Evolutionary conservation across 2,329 filamentous ascomycete species (phyloP), one percentile per base, ranked within the genome.

Genomic region (Calonectria ilicicola): DNA sequence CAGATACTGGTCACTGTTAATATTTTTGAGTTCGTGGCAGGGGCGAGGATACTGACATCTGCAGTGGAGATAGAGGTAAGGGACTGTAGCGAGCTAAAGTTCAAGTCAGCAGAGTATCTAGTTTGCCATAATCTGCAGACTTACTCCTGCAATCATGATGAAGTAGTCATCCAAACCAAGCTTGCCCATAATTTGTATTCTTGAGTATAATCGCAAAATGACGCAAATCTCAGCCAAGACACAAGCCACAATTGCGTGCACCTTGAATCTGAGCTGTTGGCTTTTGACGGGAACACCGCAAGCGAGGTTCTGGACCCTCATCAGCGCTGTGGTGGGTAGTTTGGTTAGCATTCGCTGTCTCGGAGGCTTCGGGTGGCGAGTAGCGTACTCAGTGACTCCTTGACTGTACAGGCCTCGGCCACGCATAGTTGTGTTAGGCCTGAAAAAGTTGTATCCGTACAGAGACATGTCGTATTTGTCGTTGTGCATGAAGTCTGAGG

Each of bases 1-100:
- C 53, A 19, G 53, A 60, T 17, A 60, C 53, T 60, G 2, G 7
- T 60, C 21, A 17, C 6, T 10, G 53, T 60, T 10, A 60, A 40
- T 40, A 19, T 21, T 15, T 15, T 42, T 21, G 53, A 47, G 7
- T 19, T 60, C 21, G 32, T 12, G n/a, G n/a, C 44, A 9, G 6
- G 35, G 5, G 7, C 12, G 10, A 7, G 35, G 5, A 40, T 3
- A 60, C 53, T 60, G 14, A 60, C 53, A 21, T 2, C 32, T 60
- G 53, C 53, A 60, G 53, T 60, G 53, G 32, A 60, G 32, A 27
- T 60, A 60, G 53, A 60, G 53, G 21, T 60, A 60, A n/a, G 53
- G 53, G 2, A 60, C 53, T 19, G 53, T 60, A 12, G 53, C 53
- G 23, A 60, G 2, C 53, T 60, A 27, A 26, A 21, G 15, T 14